These are phyloP conservation scores for Rhododendron griersonianum DNA, from an alignment of 148 eudicot species.

Conservation along the genomic window DNA sequence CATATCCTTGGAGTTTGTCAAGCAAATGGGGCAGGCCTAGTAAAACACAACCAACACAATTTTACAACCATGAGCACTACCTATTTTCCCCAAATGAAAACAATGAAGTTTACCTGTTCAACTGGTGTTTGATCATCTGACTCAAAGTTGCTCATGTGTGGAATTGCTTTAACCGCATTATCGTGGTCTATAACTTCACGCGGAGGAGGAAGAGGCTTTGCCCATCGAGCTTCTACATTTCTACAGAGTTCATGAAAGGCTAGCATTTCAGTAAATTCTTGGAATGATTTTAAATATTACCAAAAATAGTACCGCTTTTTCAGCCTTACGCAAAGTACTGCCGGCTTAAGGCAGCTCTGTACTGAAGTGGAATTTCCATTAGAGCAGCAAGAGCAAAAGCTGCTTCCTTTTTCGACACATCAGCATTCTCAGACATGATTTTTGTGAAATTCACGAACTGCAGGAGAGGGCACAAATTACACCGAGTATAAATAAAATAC, in stretches of 20 bases:
- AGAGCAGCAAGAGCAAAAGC: slow-evolving; percentile 83
- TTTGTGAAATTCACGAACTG: slow-evolving; percentile 83
- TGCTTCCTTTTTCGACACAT: slow-evolving; percentile 56
- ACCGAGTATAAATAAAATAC: not conserved
- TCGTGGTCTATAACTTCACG: slow-evolving; percentile 55
- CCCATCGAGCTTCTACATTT: slow-evolving; percentile 15
- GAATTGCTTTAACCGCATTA: slow-evolving; percentile 28
- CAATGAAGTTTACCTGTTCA: slow-evolving; percentile 40
- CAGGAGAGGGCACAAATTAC: slow-evolving; percentile 6
- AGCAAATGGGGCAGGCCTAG: slow-evolving; percentile 77
- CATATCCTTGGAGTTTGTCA: slow-evolving; percentile 70
- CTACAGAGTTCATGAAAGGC: slow-evolving; percentile 18
- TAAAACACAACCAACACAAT: slow-evolving; percentile 10
- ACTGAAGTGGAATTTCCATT: slow-evolving; percentile 82
- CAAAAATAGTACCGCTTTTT: not conserved
- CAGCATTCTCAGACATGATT: slow-evolving; percentile 59
- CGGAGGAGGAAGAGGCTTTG: slow-evolving; percentile 62
- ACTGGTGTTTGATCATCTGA: slow-evolving; percentile 24
- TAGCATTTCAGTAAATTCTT: not conserved
- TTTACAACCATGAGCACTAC: not conserved
- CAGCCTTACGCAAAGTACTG: slow-evolving; percentile 36
- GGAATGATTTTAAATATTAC: not conserved
- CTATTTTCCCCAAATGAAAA: not conserved
- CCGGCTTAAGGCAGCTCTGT: slow-evolving; percentile 54
- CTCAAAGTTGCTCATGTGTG: slow-evolving; percentile 25